Evolutionary conservation across 176 grass and related monocot species (phyloP), one percentile per base, ranked within the genome.

Genomic region (Aegilops umbellulata): DNA sequence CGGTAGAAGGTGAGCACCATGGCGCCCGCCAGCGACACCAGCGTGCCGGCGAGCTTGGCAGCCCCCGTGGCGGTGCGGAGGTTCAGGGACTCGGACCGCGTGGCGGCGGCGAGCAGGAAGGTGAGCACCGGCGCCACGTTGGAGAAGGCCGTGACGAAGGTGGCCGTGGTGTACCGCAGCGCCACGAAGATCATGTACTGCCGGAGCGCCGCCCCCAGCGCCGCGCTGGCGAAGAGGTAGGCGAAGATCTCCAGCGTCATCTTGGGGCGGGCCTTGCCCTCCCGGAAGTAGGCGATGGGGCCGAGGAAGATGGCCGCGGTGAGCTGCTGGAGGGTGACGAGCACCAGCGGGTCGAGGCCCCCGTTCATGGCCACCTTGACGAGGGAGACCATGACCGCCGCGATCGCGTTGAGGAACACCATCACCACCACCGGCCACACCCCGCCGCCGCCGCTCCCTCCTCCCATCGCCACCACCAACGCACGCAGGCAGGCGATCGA

Each of bases 121-220:
- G 97, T 99, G 25, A 94, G 75, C 0, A 99, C 94, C 0, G 94
- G 97, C 0, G 94, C 73, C 24, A 93, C 89, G 80, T 99, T 99
- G 80, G 94, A 91, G 86, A 99, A 99, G 72, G 97, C 97, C 15
- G 94, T 92, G 31, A 94, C 84, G 82, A 99, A 95, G 60, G 97
- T 96, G 30, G 92, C 90, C 10, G 97, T 92, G 4, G 97, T 96
- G 84, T 96, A 94, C 29, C 88, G 77, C 79, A 99, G 58, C 10
- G 75, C 94, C 0, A 93, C 24, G 86, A 91, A 99, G 88, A 96
- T 94, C 82, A 95, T 89, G 81, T 91, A 99, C 86, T 99, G 97
- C 26, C 92, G 86, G 23, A 99, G 82, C 70, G 97, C 84, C 24
- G 97, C 90, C 73, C 97, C 97, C 58, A 98, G 85, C 22, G 93